Evolutionary conservation across 352 stramenopile species (phyloP).

Genomic region (Phytophthora constricta): DNA sequence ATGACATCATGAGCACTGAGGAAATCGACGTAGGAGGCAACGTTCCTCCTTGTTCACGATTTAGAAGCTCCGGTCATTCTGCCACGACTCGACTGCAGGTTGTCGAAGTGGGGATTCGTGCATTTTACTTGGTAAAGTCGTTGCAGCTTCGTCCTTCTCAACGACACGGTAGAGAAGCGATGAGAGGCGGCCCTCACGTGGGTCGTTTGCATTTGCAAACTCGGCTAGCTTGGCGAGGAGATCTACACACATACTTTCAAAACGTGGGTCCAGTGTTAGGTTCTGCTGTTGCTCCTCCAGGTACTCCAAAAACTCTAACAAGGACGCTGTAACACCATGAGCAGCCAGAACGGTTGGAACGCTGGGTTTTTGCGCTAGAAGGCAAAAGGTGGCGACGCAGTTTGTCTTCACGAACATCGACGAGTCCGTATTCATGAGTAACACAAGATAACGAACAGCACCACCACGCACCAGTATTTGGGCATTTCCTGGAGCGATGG

Average conservation of each 20-base stretch:
- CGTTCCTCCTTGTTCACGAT: slow-evolving; percentile 24
- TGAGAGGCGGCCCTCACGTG: slow-evolving; percentile 58
- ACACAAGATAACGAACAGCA: slow-evolving; percentile 52
- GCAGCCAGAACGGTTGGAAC: slow-evolving; percentile 55
- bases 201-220: slow-evolving; percentile 61
- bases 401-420: slow-evolving; percentile 66
- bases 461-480: slow-evolving; percentile 63
- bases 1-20: slow-evolving; percentile 30
- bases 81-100: slow-evolving; percentile 40
- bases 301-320: slow-evolving; percentile 62
- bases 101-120: too few species aligned
- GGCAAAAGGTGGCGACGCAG: slow-evolving; percentile 72
- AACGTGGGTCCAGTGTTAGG: slow-evolving; percentile 25
- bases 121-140: too few species aligned
- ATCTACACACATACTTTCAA: slow-evolving; percentile 75
- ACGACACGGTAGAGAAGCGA: slow-evolving; percentile 67
- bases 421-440: slow-evolving; percentile 47
- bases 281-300: slow-evolving; percentile 15
- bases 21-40: slow-evolving; percentile 46
- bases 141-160: slow-evolving; percentile 50
- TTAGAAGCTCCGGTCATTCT: slow-evolving; percentile 68
- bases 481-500: slow-evolving; percentile 74
- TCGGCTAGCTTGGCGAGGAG: slow-evolving; percentile 65
- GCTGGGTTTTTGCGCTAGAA: slow-evolving; percentile 55
- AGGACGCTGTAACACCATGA: slow-evolving; percentile 59